Evolutionary conservation across 2,329 filamentous ascomycete species (phyloP).

Genomic region (Fusarium sp.): DNA sequence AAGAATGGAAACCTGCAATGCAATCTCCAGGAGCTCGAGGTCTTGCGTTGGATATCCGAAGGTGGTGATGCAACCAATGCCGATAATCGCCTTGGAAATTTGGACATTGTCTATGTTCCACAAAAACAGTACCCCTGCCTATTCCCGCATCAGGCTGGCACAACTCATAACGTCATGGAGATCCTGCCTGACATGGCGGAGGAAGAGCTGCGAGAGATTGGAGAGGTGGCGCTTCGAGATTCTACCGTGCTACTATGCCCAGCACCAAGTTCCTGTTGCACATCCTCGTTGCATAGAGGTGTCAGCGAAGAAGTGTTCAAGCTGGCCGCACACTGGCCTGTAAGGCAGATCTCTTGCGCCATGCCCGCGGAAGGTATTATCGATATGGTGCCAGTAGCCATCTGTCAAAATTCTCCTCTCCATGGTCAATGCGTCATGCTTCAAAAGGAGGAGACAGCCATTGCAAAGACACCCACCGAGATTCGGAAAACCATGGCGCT

Average conservation of each 20-base stretch:
- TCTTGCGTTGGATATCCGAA: neutral
- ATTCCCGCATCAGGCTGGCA: neutral
- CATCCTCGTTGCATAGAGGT: neutral
- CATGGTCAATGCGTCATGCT: neutral
- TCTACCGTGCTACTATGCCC: neutral
- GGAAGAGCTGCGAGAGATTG: neutral
- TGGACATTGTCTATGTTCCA: neutral
- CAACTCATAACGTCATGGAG: neutral
- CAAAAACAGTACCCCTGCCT: neutral
- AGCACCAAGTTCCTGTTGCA: neutral
- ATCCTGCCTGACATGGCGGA: neutral
- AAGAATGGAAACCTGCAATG: neutral
- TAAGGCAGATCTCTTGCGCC: neutral
- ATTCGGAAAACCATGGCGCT: neutral
- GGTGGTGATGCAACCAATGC: neutral
- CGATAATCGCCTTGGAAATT: neutral
- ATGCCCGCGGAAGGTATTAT: neutral
- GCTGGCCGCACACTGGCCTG: neutral
- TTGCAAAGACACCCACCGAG: neutral
- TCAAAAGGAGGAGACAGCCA: neutral
- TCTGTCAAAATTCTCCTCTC: neutral
- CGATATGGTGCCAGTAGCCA: neutral
- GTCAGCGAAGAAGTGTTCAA: neutral
- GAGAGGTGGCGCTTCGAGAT: neutral
- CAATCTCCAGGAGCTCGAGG: neutral